These are phyloP conservation scores for Phenoliferia sp. DNA, from an alignment of 1,284 basidiomycete genomes.

Conservation along the genomic window DNA sequence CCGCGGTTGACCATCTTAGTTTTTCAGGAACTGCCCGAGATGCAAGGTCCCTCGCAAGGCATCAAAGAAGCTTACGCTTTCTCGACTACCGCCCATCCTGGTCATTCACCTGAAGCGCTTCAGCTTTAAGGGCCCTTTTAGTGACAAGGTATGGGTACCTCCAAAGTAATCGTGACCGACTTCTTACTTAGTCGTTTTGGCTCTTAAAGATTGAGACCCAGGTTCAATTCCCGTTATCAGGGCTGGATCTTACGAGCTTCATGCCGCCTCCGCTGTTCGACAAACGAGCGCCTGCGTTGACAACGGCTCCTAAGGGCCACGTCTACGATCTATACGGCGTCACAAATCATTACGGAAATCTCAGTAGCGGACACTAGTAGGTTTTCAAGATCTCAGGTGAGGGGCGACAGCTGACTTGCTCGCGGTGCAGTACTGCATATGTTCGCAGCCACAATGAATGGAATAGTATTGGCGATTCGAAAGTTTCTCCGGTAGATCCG, in stretches of 20 bases:
- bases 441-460: slow-evolving; percentile 32
- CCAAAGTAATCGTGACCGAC: too few relatives aligned
- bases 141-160: slow-evolving; percentile 73
- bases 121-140: slow-evolving; percentile 84
- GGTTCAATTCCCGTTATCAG: slow-evolving; percentile 66
- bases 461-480: slow-evolving; percentile 37
- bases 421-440: slow-evolving; percentile 31
- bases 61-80: slow-evolving; percentile 76
- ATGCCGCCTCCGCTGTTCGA: slow-evolving; percentile 59
- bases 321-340: slow-evolving; percentile 47
- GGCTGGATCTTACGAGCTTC: slow-evolving; percentile 82
- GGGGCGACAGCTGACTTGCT: not conserved
- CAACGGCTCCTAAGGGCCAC: slow-evolving; percentile 33
- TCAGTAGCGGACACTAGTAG: slow-evolving; percentile 85
- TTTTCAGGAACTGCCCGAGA: slow-evolving; percentile 75
- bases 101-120: slow-evolving; percentile 96
- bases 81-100: slow-evolving; percentile 86
- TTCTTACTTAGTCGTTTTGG: too few relatives aligned
- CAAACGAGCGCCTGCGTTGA: slow-evolving; percentile 8
- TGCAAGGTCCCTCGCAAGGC: slow-evolving; percentile 83
- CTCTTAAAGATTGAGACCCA: slow-evolving; percentile 41
- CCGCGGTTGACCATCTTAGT: slow-evolving; percentile 29
- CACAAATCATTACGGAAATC: slow-evolving; percentile 78
- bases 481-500: slow-evolving; percentile 17
- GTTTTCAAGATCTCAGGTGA: slow-evolving; percentile 40